phyloP scores from a whole-genome alignment of 2,329 filamentous ascomycete species.

The Nothophaeocryptopus gaeumannii region DNA sequence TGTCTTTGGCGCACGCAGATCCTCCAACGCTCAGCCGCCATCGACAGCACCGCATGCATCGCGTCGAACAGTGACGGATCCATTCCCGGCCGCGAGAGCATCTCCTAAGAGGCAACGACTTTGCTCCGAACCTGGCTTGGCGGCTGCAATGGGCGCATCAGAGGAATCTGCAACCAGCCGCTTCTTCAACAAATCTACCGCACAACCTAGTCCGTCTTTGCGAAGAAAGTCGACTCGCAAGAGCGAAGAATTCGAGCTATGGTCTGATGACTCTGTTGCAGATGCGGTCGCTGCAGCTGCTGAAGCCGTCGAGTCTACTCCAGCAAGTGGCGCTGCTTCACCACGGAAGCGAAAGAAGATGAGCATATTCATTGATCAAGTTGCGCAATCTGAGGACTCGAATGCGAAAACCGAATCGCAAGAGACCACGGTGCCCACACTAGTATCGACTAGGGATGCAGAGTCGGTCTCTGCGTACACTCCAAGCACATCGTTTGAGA shows the following conservation, averaged over 20 bases:
- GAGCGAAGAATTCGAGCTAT: conserved; percentile 44
- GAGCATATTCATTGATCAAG: conserved; percentile 25
- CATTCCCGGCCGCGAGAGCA: conserved; percentile 25
- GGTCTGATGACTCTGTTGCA: conserved; percentile 49
- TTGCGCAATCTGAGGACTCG: neutral
- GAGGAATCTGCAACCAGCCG: conserved; percentile 40
- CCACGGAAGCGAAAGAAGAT: conserved; percentile 32
- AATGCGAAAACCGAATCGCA: conserved; percentile 1
- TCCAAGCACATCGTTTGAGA: conserved; percentile 28
- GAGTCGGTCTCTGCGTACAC: conserved; percentile 16
- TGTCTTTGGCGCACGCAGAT: conserved; percentile 16
- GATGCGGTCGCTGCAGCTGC: conserved; percentile 41
- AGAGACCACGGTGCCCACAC: conserved; percentile 6
- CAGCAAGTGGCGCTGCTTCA: conserved; percentile 16
- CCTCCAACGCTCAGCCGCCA: conserved; percentile 30
- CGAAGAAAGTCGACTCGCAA: conserved; percentile 36
- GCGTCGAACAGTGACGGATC: conserved; percentile 38
- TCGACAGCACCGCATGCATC: conserved; percentile 44
- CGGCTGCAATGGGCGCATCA: conserved; percentile 28
- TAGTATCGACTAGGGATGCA: conserved; percentile 12
- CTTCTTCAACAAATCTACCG: conserved; percentile 41
- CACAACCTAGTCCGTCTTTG: conserved; percentile 42
- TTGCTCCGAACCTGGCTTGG: conserved; percentile 40
- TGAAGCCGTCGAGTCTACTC: conserved; percentile 20
- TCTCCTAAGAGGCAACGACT: conserved; percentile 31